Evolutionary conservation across 441 rosid species (phyloP), one percentile per base, ranked within the genome.

Genomic region (Pelargonium fulgidum): DNA sequence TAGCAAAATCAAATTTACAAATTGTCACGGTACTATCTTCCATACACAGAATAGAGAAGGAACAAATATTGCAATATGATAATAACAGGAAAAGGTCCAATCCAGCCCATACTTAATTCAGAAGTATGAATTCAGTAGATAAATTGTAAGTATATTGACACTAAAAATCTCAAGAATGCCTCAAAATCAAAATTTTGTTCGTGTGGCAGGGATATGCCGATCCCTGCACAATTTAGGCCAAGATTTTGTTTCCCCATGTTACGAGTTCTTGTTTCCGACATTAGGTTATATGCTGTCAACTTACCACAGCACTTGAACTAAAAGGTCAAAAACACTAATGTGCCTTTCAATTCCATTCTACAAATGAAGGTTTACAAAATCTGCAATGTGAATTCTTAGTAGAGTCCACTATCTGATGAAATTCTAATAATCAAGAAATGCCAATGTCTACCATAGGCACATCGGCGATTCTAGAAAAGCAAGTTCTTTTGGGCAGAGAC

Each of bases 1-100:
- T 92, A 82, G 68, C 45, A 70, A 52, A 70, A 39, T n/a, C 65
- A 17, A 77, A 67, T 20, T 45, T 19, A 58, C 22, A 41, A 33
- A 68, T 69, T 54, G 73, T 77, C 77, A 76, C 41, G 50, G 36
- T 29, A 29, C 36, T 29, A 3, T 29, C 36, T 29, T 29, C 36
- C 36, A 29, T 3, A 29, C 36, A 3, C 3, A 29, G 36, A 47
- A 64, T 16, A 19, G 17, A 58, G 3, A 52, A 4, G 3, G 24
- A 61, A 69, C 56, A 45, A 29, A 29, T 5, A 29, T 3, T 29
- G 36, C 36, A 3, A 29, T 29, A 29, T 3, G 36, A 29, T 29
- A 29, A 29, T 29, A 29, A 29, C 36, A 29, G 36, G 36, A 29
- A 29, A 5, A 29, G 36, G 36, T 29, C 36, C 4, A 5, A 29